A percentile compares a stretch with the other conserved stretches of the same genome.
Evolutionary conservation across 2,329 filamentous ascomycete species (phyloP).

Genomic region (Ceratocystiopsis brevicomis): DNA sequence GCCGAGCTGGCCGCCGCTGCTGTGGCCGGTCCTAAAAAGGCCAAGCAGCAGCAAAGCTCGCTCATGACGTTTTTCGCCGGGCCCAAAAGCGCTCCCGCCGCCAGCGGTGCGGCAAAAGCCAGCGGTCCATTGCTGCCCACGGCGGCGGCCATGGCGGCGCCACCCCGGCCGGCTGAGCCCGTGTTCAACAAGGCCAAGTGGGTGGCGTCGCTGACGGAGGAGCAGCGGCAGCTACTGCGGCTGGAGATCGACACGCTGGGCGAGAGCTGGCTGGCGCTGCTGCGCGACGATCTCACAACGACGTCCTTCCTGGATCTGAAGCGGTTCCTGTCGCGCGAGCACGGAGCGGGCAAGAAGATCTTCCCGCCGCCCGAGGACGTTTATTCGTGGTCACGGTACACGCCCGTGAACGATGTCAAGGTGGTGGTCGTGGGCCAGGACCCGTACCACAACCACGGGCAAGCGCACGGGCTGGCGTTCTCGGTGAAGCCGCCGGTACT

Average conservation of each 20-base stretch:
- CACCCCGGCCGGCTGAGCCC: conserved; percentile 11
- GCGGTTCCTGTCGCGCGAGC: conserved; percentile 65
- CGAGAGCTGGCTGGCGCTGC: conserved; percentile 72
- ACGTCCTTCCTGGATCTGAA: conserved; percentile 77
- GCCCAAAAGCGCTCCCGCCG: conserved; percentile 1
- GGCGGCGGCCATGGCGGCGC: too few relatives aligned
- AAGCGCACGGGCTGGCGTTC: conserved; percentile 92
- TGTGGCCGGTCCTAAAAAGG: conserved; percentile 41
- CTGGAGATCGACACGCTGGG: conserved; percentile 86
- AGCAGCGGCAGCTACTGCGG: conserved; percentile 65
- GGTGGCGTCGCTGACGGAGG: conserved; percentile 57
- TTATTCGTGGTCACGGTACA: conserved; percentile 93
- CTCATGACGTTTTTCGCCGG: conserved; percentile 79
- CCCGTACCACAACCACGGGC: conserved; percentile 88
- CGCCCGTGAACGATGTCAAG: conserved; percentile 73
- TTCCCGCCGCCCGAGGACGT: conserved; percentile 80
- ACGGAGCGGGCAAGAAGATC: conserved; percentile 52
- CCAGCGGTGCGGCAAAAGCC: too few relatives aligned
- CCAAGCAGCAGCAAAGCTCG: conserved; percentile 54
- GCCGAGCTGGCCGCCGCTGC: conserved; percentile 18
- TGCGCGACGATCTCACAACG: conserved; percentile 69
- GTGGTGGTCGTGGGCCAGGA: conserved; percentile 91
- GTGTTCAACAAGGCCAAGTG: conserved; percentile 84
- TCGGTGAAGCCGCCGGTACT: conserved; percentile 77
- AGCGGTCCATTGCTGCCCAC: too few relatives aligned